Evolutionary conservation across 192 early-diverging fungal species (phyloP), one percentile per base, ranked within the genome.

Genomic region (Haplosporangium gracile): DNA sequence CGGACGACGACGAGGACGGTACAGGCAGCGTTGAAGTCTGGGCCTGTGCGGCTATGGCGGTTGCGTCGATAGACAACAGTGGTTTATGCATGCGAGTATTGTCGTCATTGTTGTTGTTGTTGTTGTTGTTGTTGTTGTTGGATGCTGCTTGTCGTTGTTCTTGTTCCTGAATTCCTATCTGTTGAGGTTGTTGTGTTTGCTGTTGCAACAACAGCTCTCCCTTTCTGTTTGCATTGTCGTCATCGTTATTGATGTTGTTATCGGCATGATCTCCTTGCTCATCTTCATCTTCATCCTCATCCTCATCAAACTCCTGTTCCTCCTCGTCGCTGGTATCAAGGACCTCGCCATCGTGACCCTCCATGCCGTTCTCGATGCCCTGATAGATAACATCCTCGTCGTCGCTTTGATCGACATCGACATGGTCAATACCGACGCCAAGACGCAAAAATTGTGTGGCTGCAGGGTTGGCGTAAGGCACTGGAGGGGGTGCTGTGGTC

Each of bases 371-470:
- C 53, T 82, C 80, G 42, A 82, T 82, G 74, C 74, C 80, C 36
- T 82, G 75, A 32, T 77, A 77, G 34, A 77, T 68, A 43, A 49
- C 75, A 45, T 82, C 81, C 22, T 82, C 81, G 1, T 82, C 81
- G 39, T 77, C 81, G 34, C 75, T 82, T 18, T 76, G 81, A 11
- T 77, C 81, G 7, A 82, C 75, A 39, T 82, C 81, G 4, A 82
- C 81, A 53, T 82, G 81, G 45, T 82, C 81, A 39, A 82, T 82
- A 42, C 81, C 81, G 10, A 82, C 81, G 22, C 81, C 81, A 26
- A 82, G 75, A 0, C 81, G 81, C 22, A 82, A 38, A 42, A 82
- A 82, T 57, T 82, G 81, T 39, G 81, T 77, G 20, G 81, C 81
- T n/a, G 81, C 81, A 40, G 81, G 75, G 45, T 77, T 70, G 55